Evolutionary conservation across 176 grass and related monocot species (phyloP).

Genomic region (Raddia guianensis): DNA sequence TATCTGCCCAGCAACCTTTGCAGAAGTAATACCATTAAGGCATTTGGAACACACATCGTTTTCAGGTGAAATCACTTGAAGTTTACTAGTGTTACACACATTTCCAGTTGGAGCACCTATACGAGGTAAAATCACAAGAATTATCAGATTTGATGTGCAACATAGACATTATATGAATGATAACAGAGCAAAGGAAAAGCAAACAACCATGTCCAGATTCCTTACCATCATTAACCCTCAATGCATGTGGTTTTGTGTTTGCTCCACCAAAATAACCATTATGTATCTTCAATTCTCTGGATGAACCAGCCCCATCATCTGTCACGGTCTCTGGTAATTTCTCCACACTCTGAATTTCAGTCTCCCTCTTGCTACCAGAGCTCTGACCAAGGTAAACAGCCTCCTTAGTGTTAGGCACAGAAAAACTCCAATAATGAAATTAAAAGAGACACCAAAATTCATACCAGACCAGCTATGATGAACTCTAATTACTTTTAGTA

Average conservation of each 20-base stretch:
- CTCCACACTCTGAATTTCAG: constrained; percentile 66
- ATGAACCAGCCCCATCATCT: constrained; percentile 51
- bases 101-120: constrained; percentile 53
- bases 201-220: constrained; percentile 39
- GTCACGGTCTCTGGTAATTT: constrained; percentile 50
- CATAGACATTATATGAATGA: not conserved
- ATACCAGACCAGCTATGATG: too few species aligned
- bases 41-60: constrained; percentile 40
- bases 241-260: constrained; percentile 39
- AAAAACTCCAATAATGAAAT: too few species aligned
- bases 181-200: constrained; percentile 14
- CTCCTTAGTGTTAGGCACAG: constrained; percentile 6
- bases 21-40: constrained; percentile 44
- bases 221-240: constrained; percentile 44
- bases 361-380: constrained; percentile 67
- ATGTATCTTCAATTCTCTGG: constrained; percentile 52
- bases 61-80: constrained; percentile 32
- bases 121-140: constrained; percentile 34
- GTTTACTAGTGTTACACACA: constrained; percentile 29
- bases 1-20: constrained; percentile 41
- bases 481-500: too few species aligned
- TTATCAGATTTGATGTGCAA: constrained; percentile 30
- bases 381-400: constrained; percentile 56
- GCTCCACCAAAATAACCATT: constrained; percentile 33
- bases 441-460: too few species aligned